These are phyloP conservation scores for Blumeria graminis DNA, from an alignment of 2,329 filamentous ascomycete genomes.

Conservation along the genomic window DNA sequence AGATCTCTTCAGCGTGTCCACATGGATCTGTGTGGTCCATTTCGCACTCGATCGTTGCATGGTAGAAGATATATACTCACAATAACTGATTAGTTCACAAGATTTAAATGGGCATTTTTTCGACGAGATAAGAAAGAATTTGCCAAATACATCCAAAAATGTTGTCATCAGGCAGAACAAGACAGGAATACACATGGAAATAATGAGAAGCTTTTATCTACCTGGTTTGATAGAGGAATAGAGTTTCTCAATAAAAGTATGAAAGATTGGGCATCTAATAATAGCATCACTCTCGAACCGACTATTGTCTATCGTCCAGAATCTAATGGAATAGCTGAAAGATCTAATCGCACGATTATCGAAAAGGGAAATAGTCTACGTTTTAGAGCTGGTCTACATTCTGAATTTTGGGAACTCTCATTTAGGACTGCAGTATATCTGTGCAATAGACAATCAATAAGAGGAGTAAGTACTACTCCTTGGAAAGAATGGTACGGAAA, in stretches of 20 bases:
- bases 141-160: neutral
- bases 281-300: neutral
- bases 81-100: neutral
- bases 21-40: neutral
- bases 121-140: neutral
- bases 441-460: neutral
- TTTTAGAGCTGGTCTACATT: neutral
- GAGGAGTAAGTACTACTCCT: neutral
- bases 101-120: neutral
- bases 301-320: neutral
- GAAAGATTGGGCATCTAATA: neutral
- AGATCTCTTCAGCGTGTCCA: neutral
- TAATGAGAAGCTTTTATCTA: neutral
- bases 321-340: neutral
- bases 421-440: conserved; percentile 1
- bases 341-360: neutral
- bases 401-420: neutral
- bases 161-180: neutral
- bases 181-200: neutral
- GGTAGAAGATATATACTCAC: neutral
- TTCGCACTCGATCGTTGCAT: neutral
- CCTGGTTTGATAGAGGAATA: neutral
- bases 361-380: neutral
- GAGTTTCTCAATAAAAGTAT: neutral
- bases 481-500: neutral